Percentiles rank a stretch among this genome's conserved stretches.
phyloP scores from a whole-genome alignment of 768 basidiomycete species.

The Macrocybe gigantea region DNA sequence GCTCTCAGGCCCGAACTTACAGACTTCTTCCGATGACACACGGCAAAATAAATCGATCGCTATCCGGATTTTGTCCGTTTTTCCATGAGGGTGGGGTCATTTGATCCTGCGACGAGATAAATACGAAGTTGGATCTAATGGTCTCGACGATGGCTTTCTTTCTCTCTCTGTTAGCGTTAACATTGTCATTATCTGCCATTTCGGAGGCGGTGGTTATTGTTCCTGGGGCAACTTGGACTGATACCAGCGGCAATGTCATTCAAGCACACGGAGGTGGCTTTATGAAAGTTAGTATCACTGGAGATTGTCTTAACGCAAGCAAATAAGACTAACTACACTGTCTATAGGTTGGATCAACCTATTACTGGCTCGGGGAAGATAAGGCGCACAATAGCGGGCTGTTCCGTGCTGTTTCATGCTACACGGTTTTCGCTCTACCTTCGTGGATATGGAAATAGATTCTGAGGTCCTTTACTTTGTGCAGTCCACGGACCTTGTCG shows the following conservation, averaged over 20 bases:
- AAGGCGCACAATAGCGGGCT: constrained; percentile 48
- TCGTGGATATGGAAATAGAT: background rate
- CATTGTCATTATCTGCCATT: background rate
- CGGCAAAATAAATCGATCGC: background rate
- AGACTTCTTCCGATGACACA: background rate
- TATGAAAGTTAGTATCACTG: constrained; percentile 33
- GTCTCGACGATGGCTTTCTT: constrained; percentile 4
- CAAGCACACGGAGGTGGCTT: constrained; percentile 62
- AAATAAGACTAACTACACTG: background rate
- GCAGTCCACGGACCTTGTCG: constrained; percentile 44
- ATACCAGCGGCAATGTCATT: constrained; percentile 54
- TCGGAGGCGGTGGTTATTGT: constrained; percentile 40
- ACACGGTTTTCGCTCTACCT: constrained; percentile 28
- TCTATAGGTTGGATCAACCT: constrained; percentile 43
- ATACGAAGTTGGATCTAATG: background rate
- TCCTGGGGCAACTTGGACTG: constrained; percentile 56
- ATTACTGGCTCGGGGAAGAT: constrained; percentile 62
- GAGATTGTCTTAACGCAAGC: too few relatives aligned
- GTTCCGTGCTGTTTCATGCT: constrained; percentile 57
- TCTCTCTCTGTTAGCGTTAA: background rate
- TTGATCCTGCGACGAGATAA: background rate
- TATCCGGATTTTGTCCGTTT: constrained; percentile 5
- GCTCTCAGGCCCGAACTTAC: constrained; percentile 3
- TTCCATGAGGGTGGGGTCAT: too few relatives aligned
- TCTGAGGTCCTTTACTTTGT: constrained; percentile 3